phyloP scores from a whole-genome alignment of 345 rosid species.

The Acer campestre region DNA sequence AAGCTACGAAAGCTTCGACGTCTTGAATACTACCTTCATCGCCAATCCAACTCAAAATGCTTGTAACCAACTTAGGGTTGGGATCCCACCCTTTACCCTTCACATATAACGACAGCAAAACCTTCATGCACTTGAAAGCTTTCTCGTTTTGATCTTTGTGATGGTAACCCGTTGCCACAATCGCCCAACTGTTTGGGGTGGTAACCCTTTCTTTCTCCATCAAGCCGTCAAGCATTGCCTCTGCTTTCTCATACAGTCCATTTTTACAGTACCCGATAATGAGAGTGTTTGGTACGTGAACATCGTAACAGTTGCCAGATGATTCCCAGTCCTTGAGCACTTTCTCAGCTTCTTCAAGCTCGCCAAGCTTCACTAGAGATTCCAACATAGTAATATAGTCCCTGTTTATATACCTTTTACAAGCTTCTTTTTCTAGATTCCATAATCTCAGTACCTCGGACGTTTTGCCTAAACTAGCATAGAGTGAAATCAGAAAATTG shows the following conservation, averaged over 20 bases:
- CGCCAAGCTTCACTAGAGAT: constrained; percentile 71
- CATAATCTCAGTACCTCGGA: constrained; percentile 72
- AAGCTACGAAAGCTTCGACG: constrained; percentile 51
- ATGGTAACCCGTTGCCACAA: constrained; percentile 57
- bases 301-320: constrained; percentile 61
- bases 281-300: constrained; percentile 53
- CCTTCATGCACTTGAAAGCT: constrained; percentile 57
- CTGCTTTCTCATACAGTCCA: constrained; percentile 57
- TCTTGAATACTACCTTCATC: constrained; percentile 54
- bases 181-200: constrained; percentile 64
- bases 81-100: constrained; percentile 67
- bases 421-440: constrained; percentile 60
- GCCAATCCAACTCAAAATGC: constrained; percentile 65
- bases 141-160: constrained; percentile 45
- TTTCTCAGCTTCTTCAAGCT: constrained; percentile 65
- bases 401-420: constrained; percentile 65
- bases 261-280: constrained; percentile 45
- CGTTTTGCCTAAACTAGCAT: constrained; percentile 63
- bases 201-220: constrained; percentile 50
- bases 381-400: constrained; percentile 64
- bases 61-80: constrained; percentile 37
- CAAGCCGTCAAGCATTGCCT: constrained; percentile 54
- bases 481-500: constrained; percentile 70
- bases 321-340: constrained; percentile 69
- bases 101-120: constrained; percentile 37